Evolutionary conservation across 768 basidiomycete species (phyloP).

Genomic region (Kwoniella sp.): DNA sequence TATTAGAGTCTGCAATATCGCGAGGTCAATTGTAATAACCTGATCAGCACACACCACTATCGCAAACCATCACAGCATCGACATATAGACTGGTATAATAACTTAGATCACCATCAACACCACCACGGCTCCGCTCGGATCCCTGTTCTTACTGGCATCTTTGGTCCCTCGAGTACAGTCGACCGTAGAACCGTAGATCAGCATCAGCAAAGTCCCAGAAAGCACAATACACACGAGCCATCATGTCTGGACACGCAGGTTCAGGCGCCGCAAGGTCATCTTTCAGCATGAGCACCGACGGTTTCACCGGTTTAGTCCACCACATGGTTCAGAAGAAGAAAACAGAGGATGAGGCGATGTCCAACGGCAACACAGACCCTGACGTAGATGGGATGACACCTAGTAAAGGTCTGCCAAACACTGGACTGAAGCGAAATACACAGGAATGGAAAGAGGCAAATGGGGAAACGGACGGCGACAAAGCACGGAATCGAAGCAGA

Average conservation of each 20-base stretch:
- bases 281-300: constrained; percentile 4
- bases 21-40: no score
- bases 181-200: no score
- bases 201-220: no score
- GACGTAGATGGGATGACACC: constrained; percentile 16
- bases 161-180: no score
- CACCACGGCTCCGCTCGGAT: no score
- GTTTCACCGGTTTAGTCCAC: constrained; percentile 14
- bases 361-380: background rate
- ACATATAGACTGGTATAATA: no score
- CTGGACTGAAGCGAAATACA: constrained; percentile 44
- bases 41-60: no score
- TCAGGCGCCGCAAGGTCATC: constrained; percentile 6
- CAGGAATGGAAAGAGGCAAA: constrained; percentile 40
- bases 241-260: constrained; percentile 26
- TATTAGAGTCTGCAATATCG: no score
- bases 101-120: no score
- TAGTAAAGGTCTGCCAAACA: constrained; percentile 38
- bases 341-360: constrained; percentile 1
- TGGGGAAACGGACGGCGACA: constrained; percentile 8
- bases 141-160: no score
- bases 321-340: constrained; percentile 16
- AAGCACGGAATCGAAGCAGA: constrained; percentile 2
- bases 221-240: background rate
- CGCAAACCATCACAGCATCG: no score